These are phyloP conservation scores for Asterophora lycoperdoides DNA, from an alignment of 768 basidiomycete species.

Conservation along the genomic window DNA sequence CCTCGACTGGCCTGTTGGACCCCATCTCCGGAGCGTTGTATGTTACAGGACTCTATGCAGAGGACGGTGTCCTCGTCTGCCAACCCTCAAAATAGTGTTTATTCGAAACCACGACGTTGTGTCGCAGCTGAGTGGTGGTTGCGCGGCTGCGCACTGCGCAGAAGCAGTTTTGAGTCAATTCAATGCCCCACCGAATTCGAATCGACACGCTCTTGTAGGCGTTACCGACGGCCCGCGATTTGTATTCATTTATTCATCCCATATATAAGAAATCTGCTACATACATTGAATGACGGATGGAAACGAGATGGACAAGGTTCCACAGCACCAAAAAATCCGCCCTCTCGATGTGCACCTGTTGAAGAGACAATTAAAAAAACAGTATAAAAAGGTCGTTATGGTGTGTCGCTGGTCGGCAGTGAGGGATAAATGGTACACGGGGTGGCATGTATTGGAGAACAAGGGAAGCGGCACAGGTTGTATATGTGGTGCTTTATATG, in stretches of 20 bases:
- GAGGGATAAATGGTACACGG: slow-evolving; percentile 14
- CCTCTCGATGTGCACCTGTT: slow-evolving; percentile 3
- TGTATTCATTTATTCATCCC: slow-evolving; percentile 8
- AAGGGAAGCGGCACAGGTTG: slow-evolving; percentile 8
- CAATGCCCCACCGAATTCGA: too few relatives aligned
- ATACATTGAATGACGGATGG: slow-evolving; percentile 11
- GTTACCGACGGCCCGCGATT: too few relatives aligned
- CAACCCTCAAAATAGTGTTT: slow-evolving; percentile 13
- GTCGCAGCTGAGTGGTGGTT: too few relatives aligned
- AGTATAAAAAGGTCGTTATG: background rate
- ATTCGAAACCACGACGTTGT: background rate
- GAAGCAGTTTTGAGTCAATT: too few relatives aligned
- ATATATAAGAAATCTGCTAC: slow-evolving; percentile 13
- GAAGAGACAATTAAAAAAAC: slow-evolving; percentile 3
- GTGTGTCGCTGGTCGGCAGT: slow-evolving; percentile 10
- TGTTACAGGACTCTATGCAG: slow-evolving; percentile 54
- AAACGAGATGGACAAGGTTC: slow-evolving; percentile 9
- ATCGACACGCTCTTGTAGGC: too few relatives aligned
- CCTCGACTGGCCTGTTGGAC: slow-evolving; percentile 52
- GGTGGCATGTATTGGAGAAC: slow-evolving; percentile 11
- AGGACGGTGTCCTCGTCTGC: slow-evolving; percentile 52
- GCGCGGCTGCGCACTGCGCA: too few relatives aligned
- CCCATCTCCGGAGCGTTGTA: slow-evolving; percentile 44
- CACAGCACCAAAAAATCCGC: background rate
- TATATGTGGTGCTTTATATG: background rate